These are phyloP conservation scores for Parasarocladium wereldwijsianum DNA, from an alignment of 2,329 filamentous ascomycete species.

Conservation along the genomic window DNA sequence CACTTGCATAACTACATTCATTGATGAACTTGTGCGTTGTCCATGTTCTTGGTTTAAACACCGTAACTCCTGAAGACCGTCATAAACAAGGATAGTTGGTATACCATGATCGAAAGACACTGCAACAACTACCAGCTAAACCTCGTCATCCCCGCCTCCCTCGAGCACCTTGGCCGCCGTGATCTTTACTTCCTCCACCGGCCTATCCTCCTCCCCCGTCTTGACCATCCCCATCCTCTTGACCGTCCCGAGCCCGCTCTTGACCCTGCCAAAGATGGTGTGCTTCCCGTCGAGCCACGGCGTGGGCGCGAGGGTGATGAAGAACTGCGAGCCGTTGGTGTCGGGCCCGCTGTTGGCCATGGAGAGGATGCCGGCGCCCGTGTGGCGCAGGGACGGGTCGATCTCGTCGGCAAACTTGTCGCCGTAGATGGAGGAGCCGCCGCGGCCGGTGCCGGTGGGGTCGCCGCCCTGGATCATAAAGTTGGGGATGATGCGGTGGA, in stretches of 20 bases:
- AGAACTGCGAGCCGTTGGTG: constrained; percentile 93
- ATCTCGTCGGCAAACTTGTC: constrained; percentile 94
- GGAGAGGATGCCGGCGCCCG: constrained; percentile 79
- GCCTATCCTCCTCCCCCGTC: constrained; percentile 68
- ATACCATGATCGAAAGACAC: background rate
- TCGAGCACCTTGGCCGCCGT: constrained; percentile 57
- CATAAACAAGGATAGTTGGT: background rate
- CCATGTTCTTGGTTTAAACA: no score
- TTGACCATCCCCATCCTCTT: constrained; percentile 79
- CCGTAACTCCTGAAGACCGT: no score
- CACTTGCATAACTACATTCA: no score
- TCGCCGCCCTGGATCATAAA: constrained; percentile 98
- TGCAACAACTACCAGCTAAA: background rate
- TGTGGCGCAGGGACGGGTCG: constrained; percentile 63
- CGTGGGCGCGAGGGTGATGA: constrained; percentile 84
- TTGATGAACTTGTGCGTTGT: no score
- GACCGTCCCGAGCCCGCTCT: constrained; percentile 67
- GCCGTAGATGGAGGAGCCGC: constrained; percentile 80
- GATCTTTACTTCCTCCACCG: constrained; percentile 71
- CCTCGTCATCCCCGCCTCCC: constrained; percentile 11
- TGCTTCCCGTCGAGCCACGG: constrained; percentile 97
- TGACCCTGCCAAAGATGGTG: constrained; percentile 88
- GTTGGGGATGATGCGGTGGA: constrained; percentile 88
- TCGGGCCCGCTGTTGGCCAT: constrained; percentile 94
- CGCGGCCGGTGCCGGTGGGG: constrained; percentile 83